Percentiles rank a stretch among this genome's conserved stretches.
Conservation (phyloP, 495 filamentous ascomycete species). For the Aeminium ludgeri region DNA sequence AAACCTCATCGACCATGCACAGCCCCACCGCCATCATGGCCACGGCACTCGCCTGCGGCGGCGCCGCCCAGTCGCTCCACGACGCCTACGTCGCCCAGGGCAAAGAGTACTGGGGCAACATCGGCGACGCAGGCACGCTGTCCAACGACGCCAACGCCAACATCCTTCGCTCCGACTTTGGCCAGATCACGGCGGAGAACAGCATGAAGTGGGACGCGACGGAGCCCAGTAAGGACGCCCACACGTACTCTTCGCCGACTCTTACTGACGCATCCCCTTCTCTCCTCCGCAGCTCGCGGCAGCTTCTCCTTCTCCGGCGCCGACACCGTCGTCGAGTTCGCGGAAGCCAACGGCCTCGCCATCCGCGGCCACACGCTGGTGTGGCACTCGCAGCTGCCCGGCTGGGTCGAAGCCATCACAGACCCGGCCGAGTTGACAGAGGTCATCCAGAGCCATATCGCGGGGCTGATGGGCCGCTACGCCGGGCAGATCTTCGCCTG, state of each 20-base stretch:
- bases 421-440: slow-evolving; percentile 34
- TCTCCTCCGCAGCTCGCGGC: slow-evolving; percentile 27
- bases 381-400: slow-evolving; percentile 45
- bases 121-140: slow-evolving; percentile 37
- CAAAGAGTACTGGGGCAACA: slow-evolving; percentile 43
- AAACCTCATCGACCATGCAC: too few species aligned
- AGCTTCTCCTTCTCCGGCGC: slow-evolving; percentile 34
- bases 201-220: slow-evolving; percentile 46
- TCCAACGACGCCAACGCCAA: slow-evolving; percentile 33
- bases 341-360: slow-evolving; percentile 35
- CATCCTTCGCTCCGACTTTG: slow-evolving; percentile 43
- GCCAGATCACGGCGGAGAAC: slow-evolving; percentile 50
- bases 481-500: slow-evolving; percentile 46
- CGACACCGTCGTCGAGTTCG: slow-evolving; percentile 46
- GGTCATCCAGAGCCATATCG: slow-evolving; percentile 44
- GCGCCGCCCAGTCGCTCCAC: too few species aligned
- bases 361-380: slow-evolving; percentile 47
- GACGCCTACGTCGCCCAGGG: slow-evolving; percentile 40
- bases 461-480: slow-evolving; percentile 37
- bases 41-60: too few species aligned
- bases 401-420: slow-evolving; percentile 39
- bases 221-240: too few species aligned
- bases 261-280: too few species aligned
- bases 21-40: too few species aligned
- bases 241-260: too few species aligned